Base-by-base conservation (phyloP, 1,139 yeast genomes). In the Candida dubliniensis region DNA sequence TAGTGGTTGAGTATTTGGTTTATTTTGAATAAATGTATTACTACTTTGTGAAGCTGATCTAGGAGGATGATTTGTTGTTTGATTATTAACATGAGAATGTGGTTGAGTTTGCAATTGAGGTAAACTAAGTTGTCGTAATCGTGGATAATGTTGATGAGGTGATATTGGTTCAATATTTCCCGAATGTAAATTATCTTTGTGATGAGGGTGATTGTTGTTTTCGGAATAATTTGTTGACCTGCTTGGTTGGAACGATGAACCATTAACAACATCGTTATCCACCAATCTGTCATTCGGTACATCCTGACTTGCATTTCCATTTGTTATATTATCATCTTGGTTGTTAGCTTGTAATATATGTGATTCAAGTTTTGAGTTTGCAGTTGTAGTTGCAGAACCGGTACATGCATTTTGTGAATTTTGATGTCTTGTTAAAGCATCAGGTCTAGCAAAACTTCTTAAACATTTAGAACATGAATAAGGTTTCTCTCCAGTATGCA, bases 401-500 rank as follows among this genome's bases (percentile, higher is more conserved):
- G 63, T 51, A 44, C 78, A 73, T 0, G 76, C 78, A 51, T 71
- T 69, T 2, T 67, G 67, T 1, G 71, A 64, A 43, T 81, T 80
- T 55, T 76, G 67, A 59, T 80, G 88, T 44, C 96, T 70, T 2
- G 82, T 76, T 31, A 87, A 69, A 0, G 95, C 91, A 61, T 87
- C 96, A 1, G 84, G 83, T 26, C 96, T 67, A 1, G 95, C 89
- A 66, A 87, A 87, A 42, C 74, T 67, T 40, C 87, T 71, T 11
- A 79, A 77, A 62, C 96, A 87, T 44, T 69, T 67, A 8, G 64
- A 67, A 61, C 95, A 87, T 30, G 62, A 64, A 58, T 68, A 84
- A 1, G 93, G 91, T 58, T 79, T 82, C 53, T 81, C 89, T 33
- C 93, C 93, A 0, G 90, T 79, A 57, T 87, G 96, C 31, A 84